A percentile compares a stretch with the other conserved stretches of the same genome.
These are phyloP conservation scores for Coprinellus micaceus DNA, from an alignment of 768 basidiomycete genomes.

Conservation along the genomic window DNA sequence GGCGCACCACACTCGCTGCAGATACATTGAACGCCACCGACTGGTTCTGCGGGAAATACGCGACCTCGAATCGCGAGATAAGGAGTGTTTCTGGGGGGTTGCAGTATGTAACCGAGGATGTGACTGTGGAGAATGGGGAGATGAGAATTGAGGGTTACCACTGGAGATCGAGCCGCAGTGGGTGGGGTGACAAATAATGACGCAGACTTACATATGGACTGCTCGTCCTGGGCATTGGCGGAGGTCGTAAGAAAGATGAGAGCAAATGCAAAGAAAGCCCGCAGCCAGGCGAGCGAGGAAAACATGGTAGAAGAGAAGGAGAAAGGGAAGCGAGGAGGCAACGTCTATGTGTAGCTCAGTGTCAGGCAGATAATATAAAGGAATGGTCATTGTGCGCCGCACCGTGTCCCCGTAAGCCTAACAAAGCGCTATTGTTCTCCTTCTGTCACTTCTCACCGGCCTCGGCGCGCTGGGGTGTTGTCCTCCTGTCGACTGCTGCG, in stretches of 20 bases:
- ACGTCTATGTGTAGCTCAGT: background rate
- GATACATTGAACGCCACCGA: slow-evolving; percentile 83
- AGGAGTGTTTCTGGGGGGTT: slow-evolving; percentile 75
- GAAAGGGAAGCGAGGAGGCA: slow-evolving; percentile 14
- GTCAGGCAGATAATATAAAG: background rate
- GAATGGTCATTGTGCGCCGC: slow-evolving; percentile 8
- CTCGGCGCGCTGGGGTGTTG: background rate
- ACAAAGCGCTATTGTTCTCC: slow-evolving; percentile 12
- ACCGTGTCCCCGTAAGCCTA: background rate
- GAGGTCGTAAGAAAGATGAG: slow-evolving; percentile 33
- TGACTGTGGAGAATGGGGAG: slow-evolving; percentile 45
- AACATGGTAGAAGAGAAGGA: slow-evolving; percentile 49
- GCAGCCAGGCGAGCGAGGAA: slow-evolving; percentile 73
- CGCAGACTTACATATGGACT: slow-evolving; percentile 56
- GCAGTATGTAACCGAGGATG: slow-evolving; percentile 87
- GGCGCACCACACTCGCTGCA: slow-evolving; percentile 79
- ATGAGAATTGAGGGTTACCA: too few relatives aligned
- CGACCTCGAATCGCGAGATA: slow-evolving; percentile 72
- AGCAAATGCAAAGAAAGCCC: slow-evolving; percentile 43
- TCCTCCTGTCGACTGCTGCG: too few relatives aligned
- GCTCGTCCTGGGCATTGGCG: slow-evolving; percentile 48
- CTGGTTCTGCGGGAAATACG: slow-evolving; percentile 64
- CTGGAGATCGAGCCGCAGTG: too few relatives aligned
- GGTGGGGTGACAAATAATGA: background rate
- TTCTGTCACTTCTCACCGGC: slow-evolving; percentile 1